Conservation (phyloP, 345 rosid genomes). For the Citrus hindsii region DNA sequence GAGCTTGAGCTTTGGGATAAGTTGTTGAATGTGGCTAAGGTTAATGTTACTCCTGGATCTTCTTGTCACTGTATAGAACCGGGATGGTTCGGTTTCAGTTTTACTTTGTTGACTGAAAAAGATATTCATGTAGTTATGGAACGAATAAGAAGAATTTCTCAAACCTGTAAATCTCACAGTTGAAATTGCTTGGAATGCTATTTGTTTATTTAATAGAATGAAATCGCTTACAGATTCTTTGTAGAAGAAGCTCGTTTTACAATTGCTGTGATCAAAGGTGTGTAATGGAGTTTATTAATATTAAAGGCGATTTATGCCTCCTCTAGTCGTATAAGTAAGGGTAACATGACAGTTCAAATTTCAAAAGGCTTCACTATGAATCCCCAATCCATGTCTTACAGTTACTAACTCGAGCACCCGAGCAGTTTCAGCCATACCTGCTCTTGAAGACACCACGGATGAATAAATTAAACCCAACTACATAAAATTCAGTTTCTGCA, state of each 20-base stretch:
- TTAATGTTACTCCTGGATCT: conserved; percentile 80
- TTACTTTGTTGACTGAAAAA: conserved; percentile 53
- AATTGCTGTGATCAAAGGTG: neutral
- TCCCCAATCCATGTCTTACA: no score
- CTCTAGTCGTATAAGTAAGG: no score
- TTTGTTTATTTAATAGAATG: conserved; percentile 22
- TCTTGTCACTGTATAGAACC: conserved; percentile 93
- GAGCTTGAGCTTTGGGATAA: conserved; percentile 94
- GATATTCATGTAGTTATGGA: conserved; percentile 63
- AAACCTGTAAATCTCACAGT: conserved; percentile 55
- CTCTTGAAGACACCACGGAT: no score
- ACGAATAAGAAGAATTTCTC: conserved; percentile 55
- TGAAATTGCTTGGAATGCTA: conserved; percentile 27
- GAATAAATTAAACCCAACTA: no score
- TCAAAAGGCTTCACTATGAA: no score
- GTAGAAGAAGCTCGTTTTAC: neutral
- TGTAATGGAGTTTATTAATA: no score
- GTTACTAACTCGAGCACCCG: no score
- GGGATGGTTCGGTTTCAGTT: conserved; percentile 87
- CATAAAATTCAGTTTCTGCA: no score
- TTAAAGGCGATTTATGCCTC: no score
- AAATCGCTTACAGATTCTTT: conserved; percentile 10
- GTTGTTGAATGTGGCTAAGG: conserved; percentile 62
- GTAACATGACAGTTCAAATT: no score
- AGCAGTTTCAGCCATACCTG: no score